Percentiles rank a stretch among this genome's conserved stretches.
Conservation (phyloP, 192 early-diverging fungal species). For the Funneliformis geosporum region DNA sequence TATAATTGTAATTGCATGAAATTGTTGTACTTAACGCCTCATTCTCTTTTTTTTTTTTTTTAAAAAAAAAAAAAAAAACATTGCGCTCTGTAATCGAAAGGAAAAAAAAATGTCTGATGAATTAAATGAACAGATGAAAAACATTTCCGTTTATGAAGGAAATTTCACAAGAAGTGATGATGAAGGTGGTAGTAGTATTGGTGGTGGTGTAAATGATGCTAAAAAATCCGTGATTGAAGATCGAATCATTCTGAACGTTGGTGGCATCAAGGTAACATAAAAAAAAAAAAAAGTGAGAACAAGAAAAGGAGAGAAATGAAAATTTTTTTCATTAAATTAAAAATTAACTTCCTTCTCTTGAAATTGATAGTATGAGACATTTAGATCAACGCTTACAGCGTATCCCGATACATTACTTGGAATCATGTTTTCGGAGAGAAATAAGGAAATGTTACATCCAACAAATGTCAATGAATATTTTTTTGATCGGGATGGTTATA, state of each 20-base stretch:
- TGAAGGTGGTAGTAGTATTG: background rate
- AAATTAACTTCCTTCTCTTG: background rate
- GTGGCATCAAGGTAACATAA: slow-evolving; percentile 21
- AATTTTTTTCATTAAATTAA: background rate
- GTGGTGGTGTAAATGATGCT: background rate
- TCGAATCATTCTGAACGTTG: slow-evolving; percentile 15
- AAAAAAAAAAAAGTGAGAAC: background rate
- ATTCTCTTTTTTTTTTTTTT: background rate
- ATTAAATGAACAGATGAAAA: background rate
- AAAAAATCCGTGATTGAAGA: slow-evolving; percentile 1
- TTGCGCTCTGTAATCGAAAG: too few species aligned
- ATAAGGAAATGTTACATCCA: slow-evolving; percentile 21
- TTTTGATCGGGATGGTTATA: slow-evolving; percentile 30
- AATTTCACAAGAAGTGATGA: background rate
- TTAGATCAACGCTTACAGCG: slow-evolving; percentile 13
- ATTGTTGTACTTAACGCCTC: too few species aligned
- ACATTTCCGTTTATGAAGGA: background rate
- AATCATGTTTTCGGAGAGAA: slow-evolving; percentile 21
- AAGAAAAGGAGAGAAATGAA: background rate
- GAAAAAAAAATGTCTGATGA: background rate
- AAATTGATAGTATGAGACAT: slow-evolving; percentile 4
- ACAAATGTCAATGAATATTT: slow-evolving; percentile 26
- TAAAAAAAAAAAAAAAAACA: too few species aligned
- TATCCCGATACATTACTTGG: slow-evolving; percentile 27
- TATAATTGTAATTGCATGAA: too few species aligned